Evolutionary conservation across 139 green algal genomes (phyloP).

Genomic region (Ettlia oleoabundans): DNA sequence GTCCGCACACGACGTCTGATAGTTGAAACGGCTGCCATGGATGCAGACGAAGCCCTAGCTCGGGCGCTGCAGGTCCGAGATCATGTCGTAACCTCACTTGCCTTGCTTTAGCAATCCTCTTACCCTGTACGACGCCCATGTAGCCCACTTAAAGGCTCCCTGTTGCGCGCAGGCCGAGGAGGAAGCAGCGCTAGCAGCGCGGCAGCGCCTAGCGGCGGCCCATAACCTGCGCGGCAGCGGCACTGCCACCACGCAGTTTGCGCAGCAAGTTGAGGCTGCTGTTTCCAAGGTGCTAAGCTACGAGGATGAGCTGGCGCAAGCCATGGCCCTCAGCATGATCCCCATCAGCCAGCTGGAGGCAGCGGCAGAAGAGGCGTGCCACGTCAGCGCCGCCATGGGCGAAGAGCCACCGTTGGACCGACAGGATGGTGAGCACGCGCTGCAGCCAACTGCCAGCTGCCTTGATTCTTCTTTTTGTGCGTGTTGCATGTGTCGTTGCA

Average conservation of each 20-base stretch:
- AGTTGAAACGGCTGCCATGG: neutral
- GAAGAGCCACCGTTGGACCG: conserved; percentile 38
- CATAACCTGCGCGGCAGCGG: neutral
- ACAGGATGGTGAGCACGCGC: conserved; percentile 44
- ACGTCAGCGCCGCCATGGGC: conserved; percentile 40
- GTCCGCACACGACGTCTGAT: neutral
- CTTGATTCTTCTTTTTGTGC: no score
- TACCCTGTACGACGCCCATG: no score
- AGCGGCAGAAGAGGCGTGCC: conserved; percentile 38
- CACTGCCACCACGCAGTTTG: neutral
- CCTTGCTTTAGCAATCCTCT: no score
- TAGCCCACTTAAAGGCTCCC: neutral
- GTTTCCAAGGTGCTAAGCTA: conserved; percentile 44
- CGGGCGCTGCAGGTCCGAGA: neutral
- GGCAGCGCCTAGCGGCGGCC: neutral
- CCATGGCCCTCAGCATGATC: conserved; percentile 60
- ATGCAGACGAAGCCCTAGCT: neutral
- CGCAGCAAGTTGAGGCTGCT: neutral
- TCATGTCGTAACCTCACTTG: neutral
- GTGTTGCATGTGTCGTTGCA: neutral
- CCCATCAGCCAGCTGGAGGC: conserved; percentile 47
- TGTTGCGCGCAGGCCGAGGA: neutral
- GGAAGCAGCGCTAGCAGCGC: neutral
- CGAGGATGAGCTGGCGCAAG: conserved; percentile 57
- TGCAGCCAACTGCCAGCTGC: no score